Evolutionary conservation across 192 early-diverging fungal species (phyloP).

Genomic region (Chytriomyces sp.): DNA sequence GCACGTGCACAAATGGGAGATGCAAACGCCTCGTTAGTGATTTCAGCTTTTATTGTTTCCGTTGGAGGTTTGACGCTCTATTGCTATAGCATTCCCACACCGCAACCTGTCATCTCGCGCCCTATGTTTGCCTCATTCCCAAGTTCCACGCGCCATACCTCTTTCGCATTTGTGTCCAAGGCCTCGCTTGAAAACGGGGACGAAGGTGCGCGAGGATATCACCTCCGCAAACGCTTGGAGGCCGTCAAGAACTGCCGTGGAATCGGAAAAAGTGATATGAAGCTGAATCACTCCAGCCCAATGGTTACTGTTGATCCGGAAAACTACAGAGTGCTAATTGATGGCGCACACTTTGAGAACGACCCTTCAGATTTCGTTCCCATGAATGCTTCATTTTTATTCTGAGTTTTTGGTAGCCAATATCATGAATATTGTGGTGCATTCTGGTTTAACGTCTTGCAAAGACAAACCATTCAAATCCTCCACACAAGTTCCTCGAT

Average conservation of each 20-base stretch:
- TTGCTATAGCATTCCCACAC: conserved; percentile 76
- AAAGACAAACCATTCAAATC: too few species aligned
- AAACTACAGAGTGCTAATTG: conserved; percentile 82
- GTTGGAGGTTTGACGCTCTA: neutral
- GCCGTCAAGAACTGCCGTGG: conserved; percentile 75
- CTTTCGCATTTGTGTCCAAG: conserved; percentile 81
- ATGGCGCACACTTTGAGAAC: conserved; percentile 52
- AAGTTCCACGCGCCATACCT: conserved; percentile 59
- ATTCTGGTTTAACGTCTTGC: too few species aligned
- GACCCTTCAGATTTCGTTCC: conserved; percentile 2
- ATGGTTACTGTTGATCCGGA: conserved; percentile 87
- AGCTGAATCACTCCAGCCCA: conserved; percentile 78
- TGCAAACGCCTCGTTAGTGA: conserved; percentile 78
- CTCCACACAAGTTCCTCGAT: too few species aligned
- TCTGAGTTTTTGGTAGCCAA: conserved; percentile 1
- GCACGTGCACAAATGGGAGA: conserved; percentile 88
- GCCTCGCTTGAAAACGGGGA: conserved; percentile 57
- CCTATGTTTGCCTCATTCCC: conserved; percentile 84
- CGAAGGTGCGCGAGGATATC: conserved; percentile 59
- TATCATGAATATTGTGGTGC: neutral
- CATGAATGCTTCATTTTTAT: neutral
- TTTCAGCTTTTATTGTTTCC: neutral
- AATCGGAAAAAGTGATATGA: conserved; percentile 86
- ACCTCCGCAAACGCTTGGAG: conserved; percentile 66
- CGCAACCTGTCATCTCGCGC: conserved; percentile 81